Conservation (phyloP, 257 asterid genomes). For the Leonotis leonurus region DNA sequence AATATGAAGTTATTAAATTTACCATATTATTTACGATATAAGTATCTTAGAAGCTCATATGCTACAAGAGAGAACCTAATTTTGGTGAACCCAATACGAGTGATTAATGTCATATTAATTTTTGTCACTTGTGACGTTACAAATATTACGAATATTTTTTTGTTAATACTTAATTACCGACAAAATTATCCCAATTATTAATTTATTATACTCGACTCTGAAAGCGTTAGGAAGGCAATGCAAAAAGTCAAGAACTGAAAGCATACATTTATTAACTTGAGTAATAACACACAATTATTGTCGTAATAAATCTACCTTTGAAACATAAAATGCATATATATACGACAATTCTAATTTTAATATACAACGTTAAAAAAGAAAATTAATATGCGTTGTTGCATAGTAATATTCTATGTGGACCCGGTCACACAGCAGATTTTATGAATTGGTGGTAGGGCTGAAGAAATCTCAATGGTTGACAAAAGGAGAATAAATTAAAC, state of each 20-base stretch:
- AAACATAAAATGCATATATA: not conserved
- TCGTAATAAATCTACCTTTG: not conserved
- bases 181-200: too few species aligned
- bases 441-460: constrained; percentile 9
- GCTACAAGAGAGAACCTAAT: too few species aligned
- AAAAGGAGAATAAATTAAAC: constrained; percentile 17
- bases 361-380: not conserved
- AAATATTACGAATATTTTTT: too few species aligned
- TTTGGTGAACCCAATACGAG: too few species aligned
- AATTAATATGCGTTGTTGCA: not conserved
- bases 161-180: too few species aligned
- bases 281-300: not conserved
- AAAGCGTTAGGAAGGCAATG: not conserved
- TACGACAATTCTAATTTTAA: not conserved
- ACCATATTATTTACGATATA: too few species aligned
- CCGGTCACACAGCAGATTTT: not conserved
- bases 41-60: too few species aligned
- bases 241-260: not conserved
- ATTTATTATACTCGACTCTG: not conserved
- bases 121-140: too few species aligned
- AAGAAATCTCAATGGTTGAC: constrained; percentile 9
- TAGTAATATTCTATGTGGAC: not conserved
- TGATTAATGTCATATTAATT: too few species aligned
- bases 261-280: too few species aligned
- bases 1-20: too few species aligned